Base-by-base conservation (phyloP, 2,329 filamentous ascomycete genomes). In the Byssochlamys sp. region DNA sequence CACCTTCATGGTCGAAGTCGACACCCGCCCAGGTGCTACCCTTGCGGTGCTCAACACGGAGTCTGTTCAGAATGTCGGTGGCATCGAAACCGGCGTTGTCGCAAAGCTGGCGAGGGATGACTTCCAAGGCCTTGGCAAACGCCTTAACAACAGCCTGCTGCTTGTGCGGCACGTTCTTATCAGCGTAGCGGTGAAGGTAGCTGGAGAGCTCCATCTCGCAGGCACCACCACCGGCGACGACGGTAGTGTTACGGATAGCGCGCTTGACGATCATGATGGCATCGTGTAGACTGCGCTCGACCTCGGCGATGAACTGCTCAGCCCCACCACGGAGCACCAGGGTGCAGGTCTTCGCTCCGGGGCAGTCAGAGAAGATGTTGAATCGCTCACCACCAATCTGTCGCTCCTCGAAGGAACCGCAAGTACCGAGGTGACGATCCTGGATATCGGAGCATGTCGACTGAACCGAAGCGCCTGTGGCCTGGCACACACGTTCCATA, bases 191-290 rank as follows among this genome's bases (percentile, higher is more conserved):
- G 80, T 96, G 91, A 62, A 99, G 84, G 77, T 96, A 95, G 45
- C 91, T 88, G 5, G 91, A 96, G 55, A 97, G 76, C 74, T 97
- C 94, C 92, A 99, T 97, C 81, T 99, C 94, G 67, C 82, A 86
- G 19, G 94, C 92, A 72, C 94, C 94, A 67, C 94, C 94, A 67
- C 94, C 94, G 52, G 91, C 94, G 27, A 99, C 94, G 64, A 99
- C 96, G 71, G 84, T 89, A 70, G 87, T 87, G 81, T 97, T 95
- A 79, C 90, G 90, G 75, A 97, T 90, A 28, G 94, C 90, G 61
- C 95, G 91, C 84, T 97, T 97, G 71, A 99, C 94, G 69, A 99
- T 96, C 94, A 99, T 99, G 77, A 99, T 97, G 66, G 94, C 94
- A 70, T 99, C 94, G 80, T 99, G 94, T 64, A 99, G 83, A 71